Conservation (phyloP, 768 basidiomycete species). For the Russula sp. region DNA sequence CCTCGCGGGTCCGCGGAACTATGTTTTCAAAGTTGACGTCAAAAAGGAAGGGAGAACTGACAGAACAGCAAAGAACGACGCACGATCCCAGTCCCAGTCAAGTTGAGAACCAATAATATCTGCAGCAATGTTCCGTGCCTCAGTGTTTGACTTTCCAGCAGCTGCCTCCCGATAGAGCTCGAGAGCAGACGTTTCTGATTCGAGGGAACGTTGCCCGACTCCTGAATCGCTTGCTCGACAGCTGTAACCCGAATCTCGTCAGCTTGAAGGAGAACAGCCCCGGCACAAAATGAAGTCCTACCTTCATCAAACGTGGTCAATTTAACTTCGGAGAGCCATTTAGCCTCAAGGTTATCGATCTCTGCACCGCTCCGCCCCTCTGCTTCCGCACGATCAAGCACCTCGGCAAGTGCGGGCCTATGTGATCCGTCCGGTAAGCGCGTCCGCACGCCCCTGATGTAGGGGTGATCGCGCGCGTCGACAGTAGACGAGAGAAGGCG, state of each 20-base stretch:
- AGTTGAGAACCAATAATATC: slow-evolving; percentile 68
- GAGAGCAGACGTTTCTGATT: slow-evolving; percentile 54
- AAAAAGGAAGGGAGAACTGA: not conserved
- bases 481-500: slow-evolving; percentile 82
- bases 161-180: slow-evolving; percentile 57
- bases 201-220: slow-evolving; percentile 42
- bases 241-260: slow-evolving; percentile 40
- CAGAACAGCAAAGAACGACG: slow-evolving; percentile 37
- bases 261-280: not conserved
- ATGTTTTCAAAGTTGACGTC: slow-evolving; percentile 3
- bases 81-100: slow-evolving; percentile 90
- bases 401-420: slow-evolving; percentile 59
- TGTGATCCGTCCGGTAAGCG: slow-evolving; percentile 39
- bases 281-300: slow-evolving; percentile 35
- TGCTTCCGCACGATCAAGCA: slow-evolving; percentile 63
- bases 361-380: slow-evolving; percentile 62
- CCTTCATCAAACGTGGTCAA: slow-evolving; percentile 86
- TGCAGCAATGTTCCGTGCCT: slow-evolving; percentile 68
- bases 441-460: slow-evolving; percentile 61
- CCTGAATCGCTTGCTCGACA: slow-evolving; percentile 55
- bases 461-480: slow-evolving; percentile 79
- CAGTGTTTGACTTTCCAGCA: slow-evolving; percentile 64
- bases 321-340: slow-evolving; percentile 67
- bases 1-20: slow-evolving; percentile 88
- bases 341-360: slow-evolving; percentile 67